Conservation (phyloP, 805 yeast species). For the Ogataea saltuana region DNA sequence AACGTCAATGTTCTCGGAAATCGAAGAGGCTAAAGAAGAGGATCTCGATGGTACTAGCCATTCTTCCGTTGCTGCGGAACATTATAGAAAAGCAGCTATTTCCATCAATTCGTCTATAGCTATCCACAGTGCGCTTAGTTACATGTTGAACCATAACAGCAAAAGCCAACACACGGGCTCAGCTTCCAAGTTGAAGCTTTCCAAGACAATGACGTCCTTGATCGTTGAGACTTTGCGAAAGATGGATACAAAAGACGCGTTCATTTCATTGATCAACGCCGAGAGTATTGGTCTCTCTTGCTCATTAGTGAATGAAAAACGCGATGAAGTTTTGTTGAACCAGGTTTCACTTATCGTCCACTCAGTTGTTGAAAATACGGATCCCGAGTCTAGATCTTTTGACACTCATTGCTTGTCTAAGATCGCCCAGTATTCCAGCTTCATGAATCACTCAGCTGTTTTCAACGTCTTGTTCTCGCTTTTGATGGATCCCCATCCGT, state of each 20-base stretch:
- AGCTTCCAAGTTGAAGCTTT: constrained; percentile 23
- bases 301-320: constrained; percentile 27
- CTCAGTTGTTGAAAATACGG: constrained; percentile 61
- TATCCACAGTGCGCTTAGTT: constrained; percentile 50
- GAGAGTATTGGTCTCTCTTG: constrained; percentile 35
- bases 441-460: constrained; percentile 44
- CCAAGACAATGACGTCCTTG: constrained; percentile 24
- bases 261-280: constrained; percentile 29
- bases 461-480: constrained; percentile 61
- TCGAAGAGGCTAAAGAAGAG: constrained; percentile 24
- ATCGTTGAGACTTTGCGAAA: constrained; percentile 33
- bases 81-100: constrained; percentile 45
- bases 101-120: constrained; percentile 65
- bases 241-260: constrained; percentile 24
- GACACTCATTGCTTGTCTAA: constrained; percentile 45
- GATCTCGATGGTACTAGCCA: constrained; percentile 14
- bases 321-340: constrained; percentile 33
- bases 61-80: constrained; percentile 1
- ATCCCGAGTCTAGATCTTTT: constrained; percentile 66
- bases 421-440: constrained; percentile 28
- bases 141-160: constrained; percentile 28
- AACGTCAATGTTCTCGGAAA: constrained; percentile 48
- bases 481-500: constrained; percentile 79
- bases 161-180: constrained; percentile 5
- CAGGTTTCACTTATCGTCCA: constrained; percentile 59